Evolutionary conservation across 148 eudicot genomes (phyloP).

Genomic region (Persicaria maculosa): DNA sequence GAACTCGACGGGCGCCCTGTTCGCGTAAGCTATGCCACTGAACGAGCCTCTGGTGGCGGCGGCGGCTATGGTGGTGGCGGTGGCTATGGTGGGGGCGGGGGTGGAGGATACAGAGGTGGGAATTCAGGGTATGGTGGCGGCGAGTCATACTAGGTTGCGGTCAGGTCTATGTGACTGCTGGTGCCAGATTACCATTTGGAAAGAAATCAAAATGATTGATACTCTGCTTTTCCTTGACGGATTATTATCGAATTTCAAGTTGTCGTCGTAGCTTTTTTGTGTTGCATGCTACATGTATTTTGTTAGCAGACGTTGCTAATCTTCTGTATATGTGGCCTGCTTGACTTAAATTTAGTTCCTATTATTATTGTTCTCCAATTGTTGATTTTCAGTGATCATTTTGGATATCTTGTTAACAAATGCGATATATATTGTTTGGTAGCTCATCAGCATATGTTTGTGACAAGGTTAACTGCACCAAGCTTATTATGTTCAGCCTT

Average conservation of each 20-base stretch:
- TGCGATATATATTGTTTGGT: too few species aligned
- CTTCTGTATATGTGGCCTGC: background rate
- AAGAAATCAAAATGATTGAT: too few species aligned
- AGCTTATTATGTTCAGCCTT: too few species aligned
- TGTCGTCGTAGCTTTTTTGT: background rate
- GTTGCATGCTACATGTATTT: background rate
- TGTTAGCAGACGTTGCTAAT: background rate
- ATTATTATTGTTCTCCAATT: too few species aligned
- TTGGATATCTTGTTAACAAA: too few species aligned
- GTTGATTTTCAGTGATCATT: too few species aligned
- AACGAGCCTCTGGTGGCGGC: slow-evolving; percentile 19
- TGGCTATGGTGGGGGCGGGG: slow-evolving; percentile 16
- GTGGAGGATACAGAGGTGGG: slow-evolving; percentile 16
- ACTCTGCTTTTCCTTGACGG: background rate
- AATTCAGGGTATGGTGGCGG: slow-evolving; percentile 14
- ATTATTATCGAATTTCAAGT: background rate
- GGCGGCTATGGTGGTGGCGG: slow-evolving; percentile 16
- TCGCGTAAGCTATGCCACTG: slow-evolving; percentile 38
- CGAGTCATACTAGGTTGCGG: background rate
- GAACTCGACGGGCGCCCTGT: slow-evolving; percentile 41
- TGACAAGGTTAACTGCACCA: too few species aligned
- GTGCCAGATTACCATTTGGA: background rate
- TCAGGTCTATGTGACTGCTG: background rate
- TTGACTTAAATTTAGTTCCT: background rate
- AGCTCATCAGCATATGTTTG: too few species aligned